Percentiles rank a stretch among this genome's conserved stretches.
These are phyloP conservation scores for Fraxinus anomala DNA, from an alignment of 257 asterid species.

Conservation along the genomic window DNA sequence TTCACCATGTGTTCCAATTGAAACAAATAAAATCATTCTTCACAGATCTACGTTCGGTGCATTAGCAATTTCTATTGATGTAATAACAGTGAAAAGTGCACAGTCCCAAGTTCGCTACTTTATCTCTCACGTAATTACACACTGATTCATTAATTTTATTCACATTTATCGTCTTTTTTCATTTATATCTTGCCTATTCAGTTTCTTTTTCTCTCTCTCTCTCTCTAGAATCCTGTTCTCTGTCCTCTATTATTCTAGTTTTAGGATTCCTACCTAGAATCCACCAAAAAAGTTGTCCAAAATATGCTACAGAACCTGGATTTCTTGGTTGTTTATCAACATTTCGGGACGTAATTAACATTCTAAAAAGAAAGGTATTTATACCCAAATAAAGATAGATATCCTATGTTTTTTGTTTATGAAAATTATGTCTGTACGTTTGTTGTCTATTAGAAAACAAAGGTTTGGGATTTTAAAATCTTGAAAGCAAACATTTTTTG, in stretches of 20 bases:
- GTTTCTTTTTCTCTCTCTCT: slow-evolving; percentile 16
- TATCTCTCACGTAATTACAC: slow-evolving; percentile 27
- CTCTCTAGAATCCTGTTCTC: slow-evolving; percentile 14
- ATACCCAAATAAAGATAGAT: background rate
- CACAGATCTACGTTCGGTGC: too few species aligned
- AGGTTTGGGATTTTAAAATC: too few species aligned
- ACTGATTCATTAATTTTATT: background rate
- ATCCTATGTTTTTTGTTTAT: background rate
- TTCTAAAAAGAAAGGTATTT: background rate
- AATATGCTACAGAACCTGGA: slow-evolving; percentile 38
- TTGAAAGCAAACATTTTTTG: too few species aligned
- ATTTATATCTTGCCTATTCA: slow-evolving; percentile 24
- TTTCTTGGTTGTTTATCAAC: background rate
- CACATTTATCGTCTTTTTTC: slow-evolving; percentile 28
- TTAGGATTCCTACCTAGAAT: slow-evolving; percentile 33
- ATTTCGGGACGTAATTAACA: slow-evolving; percentile 12
- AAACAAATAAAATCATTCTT: too few species aligned
- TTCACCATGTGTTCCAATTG: too few species aligned
- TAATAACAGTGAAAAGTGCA: slow-evolving; percentile 24
- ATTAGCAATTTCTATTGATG: too few species aligned
- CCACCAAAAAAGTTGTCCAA: slow-evolving; percentile 5
- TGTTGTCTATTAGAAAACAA: too few species aligned
- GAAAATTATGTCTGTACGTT: too few species aligned
- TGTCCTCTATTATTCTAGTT: slow-evolving; percentile 29
- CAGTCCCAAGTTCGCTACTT: background rate